Evolutionary conservation across 352 stramenopile species (phyloP), one percentile per base, ranked within the genome.

Genomic region (Phytopythium vexans): DNA sequence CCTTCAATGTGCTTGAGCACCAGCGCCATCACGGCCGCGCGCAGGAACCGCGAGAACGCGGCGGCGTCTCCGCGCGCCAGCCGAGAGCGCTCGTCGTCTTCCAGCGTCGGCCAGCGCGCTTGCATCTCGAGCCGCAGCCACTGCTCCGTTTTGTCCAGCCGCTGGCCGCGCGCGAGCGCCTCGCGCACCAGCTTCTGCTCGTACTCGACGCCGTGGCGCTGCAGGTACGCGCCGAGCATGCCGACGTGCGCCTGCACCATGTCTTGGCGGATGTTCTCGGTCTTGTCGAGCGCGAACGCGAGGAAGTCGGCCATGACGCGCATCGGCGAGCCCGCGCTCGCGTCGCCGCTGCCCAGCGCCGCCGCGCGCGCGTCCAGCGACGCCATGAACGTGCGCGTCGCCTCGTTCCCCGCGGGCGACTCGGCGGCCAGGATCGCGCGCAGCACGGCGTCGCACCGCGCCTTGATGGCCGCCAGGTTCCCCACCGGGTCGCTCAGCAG

Each of bases 191-290:
- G 82, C 51, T 82, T 75, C 43, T 86, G 77, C 36, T 90, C 82
- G 27, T 88, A 89, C 10, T 80, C 69, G 16, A 74, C 63, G 15
- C 82, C 82, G 52, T 88, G 74, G 4, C 55, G 77, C n/a, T 68
- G 55, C 9, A 92, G 52, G 52, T 88, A 89, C 21, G 73, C 54
- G 0, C 60, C 70, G 0, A 92, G 63, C 44, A 88, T 47, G 1
- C 66, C 62, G 0, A 90, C 48, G 32, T 92, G 77, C 1, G 52
- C 70, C 35, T 92, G 90, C 21, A 87, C 51, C 41, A 78, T 62
- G 49, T 92, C 82, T 27, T 64, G 60, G 7, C 70, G 82, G 4
- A 92, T 58, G 40, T 85, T 70, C 31, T 92, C 80, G 14, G 89
- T 55, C 44, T 89, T 89, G 41, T 82, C 60, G 6, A 88, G 35